Conservation (phyloP, 306 rosid species). For the Cicer judaicum region DNA sequence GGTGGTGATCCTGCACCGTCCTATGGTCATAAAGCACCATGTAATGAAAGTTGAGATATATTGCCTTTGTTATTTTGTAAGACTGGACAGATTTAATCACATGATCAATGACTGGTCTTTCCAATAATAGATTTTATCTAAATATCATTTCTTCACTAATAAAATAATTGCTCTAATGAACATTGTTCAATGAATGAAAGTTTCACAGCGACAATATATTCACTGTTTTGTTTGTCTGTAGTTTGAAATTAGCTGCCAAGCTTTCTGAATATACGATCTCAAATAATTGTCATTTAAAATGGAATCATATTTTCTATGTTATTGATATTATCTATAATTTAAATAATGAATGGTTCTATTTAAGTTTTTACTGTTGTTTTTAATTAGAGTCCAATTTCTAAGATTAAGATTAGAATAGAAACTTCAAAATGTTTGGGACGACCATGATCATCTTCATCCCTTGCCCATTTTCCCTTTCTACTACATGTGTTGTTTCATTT, state of each 20-base stretch:
- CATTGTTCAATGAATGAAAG: conserved; percentile 13
- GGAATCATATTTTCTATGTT: too few species aligned
- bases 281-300: not conserved
- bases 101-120: conserved; percentile 29
- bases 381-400: too few species aligned
- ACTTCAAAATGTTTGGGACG: too few species aligned
- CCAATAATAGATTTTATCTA: conserved; percentile 1
- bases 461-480: not conserved
- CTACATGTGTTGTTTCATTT: conserved; percentile 2
- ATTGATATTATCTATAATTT: too few species aligned
- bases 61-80: conserved; percentile 30
- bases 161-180: conserved; percentile 22
- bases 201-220: not conserved
- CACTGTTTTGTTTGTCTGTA: conserved; percentile 5
- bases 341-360: too few species aligned
- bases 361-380: too few species aligned
- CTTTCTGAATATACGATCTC: conserved; percentile 1
- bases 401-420: too few species aligned
- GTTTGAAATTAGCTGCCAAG: not conserved
- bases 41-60: conserved; percentile 35
- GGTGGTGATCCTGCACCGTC: conserved; percentile 35
- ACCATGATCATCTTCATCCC: not conserved
- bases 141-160: conserved; percentile 2
- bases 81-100: conserved; percentile 38
- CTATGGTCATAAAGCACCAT: conserved; percentile 33